Base-by-base conservation (phyloP, 176 grass and related monocot genomes). In the Microstegium vimineum region DNA sequence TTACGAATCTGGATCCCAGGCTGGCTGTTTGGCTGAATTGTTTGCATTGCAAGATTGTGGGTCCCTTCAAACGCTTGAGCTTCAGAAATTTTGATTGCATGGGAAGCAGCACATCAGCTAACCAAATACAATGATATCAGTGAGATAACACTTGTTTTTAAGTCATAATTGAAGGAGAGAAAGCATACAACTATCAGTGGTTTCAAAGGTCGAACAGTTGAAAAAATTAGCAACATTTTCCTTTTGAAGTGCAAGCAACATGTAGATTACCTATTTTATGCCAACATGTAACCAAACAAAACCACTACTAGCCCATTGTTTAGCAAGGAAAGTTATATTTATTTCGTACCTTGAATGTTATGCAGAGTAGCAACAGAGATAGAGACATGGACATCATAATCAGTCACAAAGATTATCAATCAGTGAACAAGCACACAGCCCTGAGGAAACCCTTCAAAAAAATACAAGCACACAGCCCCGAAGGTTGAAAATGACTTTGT, bases 61-160 rank as follows among this genome's bases (percentile, higher is more conserved):
- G 65, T 71, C 47, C 76, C 69, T 81, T 73, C 83, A 74, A 72
- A 77, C 57, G 74, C 83, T 90, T 86, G 86, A 78, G n/a, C 68
- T 89, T 40, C 32, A 75, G 30, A 83, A 68, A 43, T 59, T 73
- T 46, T 37, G 2, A 17, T 15, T 41, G 73, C 38, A 63, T 17
- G 10, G 25, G 65, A 75, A 60, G n/a, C 30, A 77, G n/a, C 23
- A 73, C 12, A 56, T 54, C 76, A 69, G 32, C 71, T 56, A 87
- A 90, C 8, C 31, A 78, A 45, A 77, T 40, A 26, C 23, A 71
- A 88, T n/a, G n/a, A n/a, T n/a, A n/a, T n/a, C n/a, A n/a, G n/a
- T 46, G 41, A 26, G 28, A 54, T 27, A 69, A 67, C 6, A 57
- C 14, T 43, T 33, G 66, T 4, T 57, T 54, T 5, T 14, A 68